These are phyloP conservation scores for Apocynum venetum DNA, from an alignment of 257 asterid genomes.

Conservation along the genomic window DNA sequence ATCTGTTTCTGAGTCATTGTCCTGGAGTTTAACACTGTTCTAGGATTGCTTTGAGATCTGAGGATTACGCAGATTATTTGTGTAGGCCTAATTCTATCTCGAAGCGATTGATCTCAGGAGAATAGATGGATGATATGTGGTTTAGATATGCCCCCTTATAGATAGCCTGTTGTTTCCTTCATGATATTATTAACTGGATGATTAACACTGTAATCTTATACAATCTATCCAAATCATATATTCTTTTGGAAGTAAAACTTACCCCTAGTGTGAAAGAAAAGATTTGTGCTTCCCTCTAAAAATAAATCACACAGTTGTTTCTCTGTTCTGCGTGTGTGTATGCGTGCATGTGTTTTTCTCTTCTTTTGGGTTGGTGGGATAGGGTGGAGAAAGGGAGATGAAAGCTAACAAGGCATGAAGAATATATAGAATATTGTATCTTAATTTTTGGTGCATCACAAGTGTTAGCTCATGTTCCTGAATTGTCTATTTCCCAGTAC, in stretches of 20 bases:
- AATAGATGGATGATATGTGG: background rate
- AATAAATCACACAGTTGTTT: background rate
- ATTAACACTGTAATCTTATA: background rate
- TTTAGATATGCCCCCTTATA: background rate
- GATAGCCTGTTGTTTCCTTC: background rate
- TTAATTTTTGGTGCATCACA: background rate
- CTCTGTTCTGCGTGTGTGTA: background rate
- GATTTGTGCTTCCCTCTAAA: background rate
- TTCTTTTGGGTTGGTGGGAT: background rate
- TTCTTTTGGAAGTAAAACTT: background rate
- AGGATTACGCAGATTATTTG: background rate
- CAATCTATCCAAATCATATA: background rate
- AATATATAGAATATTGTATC: background rate
- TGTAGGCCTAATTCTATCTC: background rate
- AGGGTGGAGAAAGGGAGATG: background rate
- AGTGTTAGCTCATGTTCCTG: background rate
- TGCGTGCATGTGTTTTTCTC: background rate
- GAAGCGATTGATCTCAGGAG: background rate
- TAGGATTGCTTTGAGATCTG: background rate
- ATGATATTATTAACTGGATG: background rate
- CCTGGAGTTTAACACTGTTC: background rate
- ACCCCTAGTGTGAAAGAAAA: background rate
- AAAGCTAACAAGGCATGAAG: background rate
- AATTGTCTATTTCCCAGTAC: background rate
- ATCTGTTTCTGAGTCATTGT: background rate